Percentiles rank a stretch among this genome's conserved stretches.
Conservation (phyloP, 2,329 filamentous ascomycete species). For the Pseudogymnoascus sp. region DNA sequence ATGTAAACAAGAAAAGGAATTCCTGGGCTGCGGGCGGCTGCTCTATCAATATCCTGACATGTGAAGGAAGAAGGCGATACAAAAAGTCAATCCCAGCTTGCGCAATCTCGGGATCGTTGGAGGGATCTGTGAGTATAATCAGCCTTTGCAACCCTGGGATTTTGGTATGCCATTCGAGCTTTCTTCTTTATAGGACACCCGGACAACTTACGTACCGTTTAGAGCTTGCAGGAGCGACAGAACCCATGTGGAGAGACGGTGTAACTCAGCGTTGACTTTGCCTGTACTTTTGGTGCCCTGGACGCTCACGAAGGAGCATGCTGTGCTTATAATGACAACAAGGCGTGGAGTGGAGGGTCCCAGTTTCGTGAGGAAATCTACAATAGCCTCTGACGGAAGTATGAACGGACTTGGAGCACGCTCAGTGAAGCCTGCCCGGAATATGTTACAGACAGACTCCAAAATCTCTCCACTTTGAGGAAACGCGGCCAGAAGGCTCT, state of each 20-base stretch:
- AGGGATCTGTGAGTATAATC: constrained; percentile 37
- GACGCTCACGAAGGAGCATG: constrained; percentile 61
- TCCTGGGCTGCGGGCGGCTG: constrained; percentile 51
- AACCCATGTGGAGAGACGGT: constrained; percentile 52
- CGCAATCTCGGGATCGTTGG: constrained; percentile 62
- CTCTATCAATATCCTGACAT: constrained; percentile 52
- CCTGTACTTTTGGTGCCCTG: constrained; percentile 39
- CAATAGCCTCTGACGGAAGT: constrained; percentile 58
- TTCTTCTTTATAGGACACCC: not conserved
- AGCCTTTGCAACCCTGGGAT: constrained; percentile 4
- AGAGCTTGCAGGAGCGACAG: constrained; percentile 54
- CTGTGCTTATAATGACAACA: constrained; percentile 62
- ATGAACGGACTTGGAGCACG: constrained; percentile 69
- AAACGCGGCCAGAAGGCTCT: constrained; percentile 45
- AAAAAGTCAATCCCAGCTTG: constrained; percentile 69
- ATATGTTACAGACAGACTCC: constrained; percentile 62
- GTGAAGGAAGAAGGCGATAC: constrained; percentile 53
- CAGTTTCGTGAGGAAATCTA: constrained; percentile 56
- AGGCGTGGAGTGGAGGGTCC: constrained; percentile 55
- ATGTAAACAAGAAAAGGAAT: constrained; percentile 62
- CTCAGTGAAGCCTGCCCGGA: constrained; percentile 70
- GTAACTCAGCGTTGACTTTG: constrained; percentile 42
- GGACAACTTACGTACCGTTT: constrained; percentile 38
- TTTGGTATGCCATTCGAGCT: not conserved
- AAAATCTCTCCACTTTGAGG: constrained; percentile 57